Evolutionary conservation across 495 filamentous ascomycete genomes (phyloP).

Genomic region (Daldinia grandis): DNA sequence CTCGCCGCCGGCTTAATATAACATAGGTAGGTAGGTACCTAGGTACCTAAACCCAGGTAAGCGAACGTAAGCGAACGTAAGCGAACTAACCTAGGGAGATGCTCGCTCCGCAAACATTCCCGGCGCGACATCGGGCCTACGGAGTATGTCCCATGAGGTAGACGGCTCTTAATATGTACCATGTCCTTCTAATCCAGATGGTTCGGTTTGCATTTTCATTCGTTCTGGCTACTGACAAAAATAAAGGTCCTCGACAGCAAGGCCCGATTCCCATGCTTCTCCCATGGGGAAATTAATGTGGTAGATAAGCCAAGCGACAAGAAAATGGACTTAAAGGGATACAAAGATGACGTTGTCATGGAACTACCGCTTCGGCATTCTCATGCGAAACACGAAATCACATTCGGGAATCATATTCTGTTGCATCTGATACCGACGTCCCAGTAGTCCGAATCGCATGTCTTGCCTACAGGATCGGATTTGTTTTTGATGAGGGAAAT

Average conservation of each 20-base stretch:
- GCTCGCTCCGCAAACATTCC: slow-evolving; percentile 11
- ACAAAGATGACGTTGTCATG: slow-evolving; percentile 6
- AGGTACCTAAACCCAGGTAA: too few species aligned
- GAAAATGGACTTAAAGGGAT: not conserved
- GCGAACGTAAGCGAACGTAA: too few species aligned
- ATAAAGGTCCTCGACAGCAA: slow-evolving; percentile 3
- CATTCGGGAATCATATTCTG: too few species aligned
- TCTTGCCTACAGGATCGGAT: not conserved
- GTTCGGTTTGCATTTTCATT: slow-evolving; percentile 6
- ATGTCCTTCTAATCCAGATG: too few species aligned
- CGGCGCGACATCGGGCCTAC: slow-evolving; percentile 24
- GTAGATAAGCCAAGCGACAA: slow-evolving; percentile 17
- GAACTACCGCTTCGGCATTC: slow-evolving; percentile 17
- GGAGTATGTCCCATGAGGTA: slow-evolving; percentile 19
- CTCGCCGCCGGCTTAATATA: slow-evolving; percentile 23
- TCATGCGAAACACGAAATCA: slow-evolving; percentile 4
- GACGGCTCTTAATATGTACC: slow-evolving; percentile 2
- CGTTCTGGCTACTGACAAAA: slow-evolving; percentile 11
- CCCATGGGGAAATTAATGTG: slow-evolving; percentile 20
- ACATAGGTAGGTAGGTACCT: too few species aligned
- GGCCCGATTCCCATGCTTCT: slow-evolving; percentile 16
- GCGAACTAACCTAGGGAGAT: not conserved
- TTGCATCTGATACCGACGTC: not conserved
- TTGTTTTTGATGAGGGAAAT: slow-evolving; percentile 11
- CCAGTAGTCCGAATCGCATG: not conserved